Evolutionary conservation across 768 basidiomycete genomes (phyloP).

Genomic region (Leccinum imitatum): DNA sequence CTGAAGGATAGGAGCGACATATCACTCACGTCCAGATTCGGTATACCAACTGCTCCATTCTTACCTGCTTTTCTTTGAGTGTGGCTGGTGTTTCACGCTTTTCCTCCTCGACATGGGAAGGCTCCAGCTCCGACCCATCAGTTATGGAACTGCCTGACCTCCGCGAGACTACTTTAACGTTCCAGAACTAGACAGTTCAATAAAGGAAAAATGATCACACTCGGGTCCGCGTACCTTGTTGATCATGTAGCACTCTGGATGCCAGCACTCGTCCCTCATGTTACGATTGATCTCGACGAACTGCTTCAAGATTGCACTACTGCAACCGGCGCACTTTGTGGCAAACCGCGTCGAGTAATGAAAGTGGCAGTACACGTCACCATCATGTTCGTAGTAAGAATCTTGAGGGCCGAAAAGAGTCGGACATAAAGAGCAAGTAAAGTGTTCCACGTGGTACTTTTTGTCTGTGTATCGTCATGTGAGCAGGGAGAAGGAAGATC

Average conservation of each 20-base stretch:
- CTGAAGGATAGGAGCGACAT: not conserved
- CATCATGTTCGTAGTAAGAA: constrained; percentile 98
- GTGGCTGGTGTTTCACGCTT: constrained; percentile 70
- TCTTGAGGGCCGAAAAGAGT: constrained; percentile 97
- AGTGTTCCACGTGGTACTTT: constrained; percentile 99
- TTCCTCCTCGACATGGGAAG: constrained; percentile 75
- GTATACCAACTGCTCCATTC: constrained; percentile 97
- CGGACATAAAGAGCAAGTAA: constrained; percentile 95
- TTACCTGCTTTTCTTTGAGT: constrained; percentile 84
- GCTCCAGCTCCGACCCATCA: constrained; percentile 51
- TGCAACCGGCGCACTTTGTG: constrained; percentile 97
- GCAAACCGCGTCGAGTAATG: constrained; percentile 99
- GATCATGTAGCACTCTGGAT: constrained; percentile 99
- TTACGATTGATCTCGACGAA: constrained; percentile 99
- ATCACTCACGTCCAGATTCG: constrained; percentile 94
- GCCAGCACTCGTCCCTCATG: constrained; percentile 98
- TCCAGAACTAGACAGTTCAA: constrained; percentile 79
- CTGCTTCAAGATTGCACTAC: constrained; percentile 96
- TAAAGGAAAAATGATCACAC: constrained; percentile 11
- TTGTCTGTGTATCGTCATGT: constrained; percentile 58
- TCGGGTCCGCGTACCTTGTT: constrained; percentile 71
- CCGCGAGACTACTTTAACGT: constrained; percentile 86
- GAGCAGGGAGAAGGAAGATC: constrained; percentile 7
- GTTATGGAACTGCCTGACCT: constrained; percentile 62
- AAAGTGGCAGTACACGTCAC: constrained; percentile 98